These are phyloP conservation scores for Zea luxurians DNA, from an alignment of 176 grass and related monocot genomes.

Conservation along the genomic window DNA sequence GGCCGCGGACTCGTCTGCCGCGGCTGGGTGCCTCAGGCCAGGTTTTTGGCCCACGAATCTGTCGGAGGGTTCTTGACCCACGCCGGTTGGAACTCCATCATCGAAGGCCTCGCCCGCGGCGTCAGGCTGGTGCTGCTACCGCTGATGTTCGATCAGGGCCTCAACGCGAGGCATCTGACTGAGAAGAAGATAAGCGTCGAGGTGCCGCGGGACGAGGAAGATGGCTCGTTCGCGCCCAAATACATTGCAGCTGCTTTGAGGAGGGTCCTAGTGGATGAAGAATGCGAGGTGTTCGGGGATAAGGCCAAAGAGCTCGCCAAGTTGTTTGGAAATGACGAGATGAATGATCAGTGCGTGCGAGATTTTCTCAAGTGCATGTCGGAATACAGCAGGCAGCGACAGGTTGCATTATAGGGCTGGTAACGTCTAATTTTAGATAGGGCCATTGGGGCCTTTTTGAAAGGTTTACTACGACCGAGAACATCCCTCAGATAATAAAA, in stretches of 20 bases:
- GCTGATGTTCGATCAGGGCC: conserved; percentile 40
- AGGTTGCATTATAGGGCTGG: not conserved
- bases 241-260: conserved; percentile 27
- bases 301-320: conserved; percentile 20
- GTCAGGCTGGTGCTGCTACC: conserved; percentile 41
- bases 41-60: conserved; percentile 18
- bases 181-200: conserved; percentile 33
- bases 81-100: conserved; percentile 44
- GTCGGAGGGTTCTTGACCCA: conserved; percentile 42
- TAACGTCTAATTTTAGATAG: too few species aligned
- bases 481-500: too few species aligned
- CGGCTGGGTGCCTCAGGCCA: conserved; percentile 38
- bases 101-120: conserved; percentile 13
- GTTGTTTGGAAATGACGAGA: conserved; percentile 21
- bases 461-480: too few species aligned
- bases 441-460: too few species aligned
- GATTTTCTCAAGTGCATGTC: conserved; percentile 7
- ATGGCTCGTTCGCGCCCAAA: conserved; percentile 26
- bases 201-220: conserved; percentile 26
- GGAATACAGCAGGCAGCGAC: not conserved
- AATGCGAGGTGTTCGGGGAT: conserved; percentile 4
- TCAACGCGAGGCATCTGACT: conserved; percentile 35
- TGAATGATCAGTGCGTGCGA: conserved; percentile 12
- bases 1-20: conserved; percentile 20
- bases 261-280: conserved; percentile 31